Percentiles rank a stretch among this genome's conserved stretches.
These are phyloP conservation scores for Achaetomium macrosporum DNA, from an alignment of 2,329 filamentous ascomycete genomes.

Conservation along the genomic window DNA sequence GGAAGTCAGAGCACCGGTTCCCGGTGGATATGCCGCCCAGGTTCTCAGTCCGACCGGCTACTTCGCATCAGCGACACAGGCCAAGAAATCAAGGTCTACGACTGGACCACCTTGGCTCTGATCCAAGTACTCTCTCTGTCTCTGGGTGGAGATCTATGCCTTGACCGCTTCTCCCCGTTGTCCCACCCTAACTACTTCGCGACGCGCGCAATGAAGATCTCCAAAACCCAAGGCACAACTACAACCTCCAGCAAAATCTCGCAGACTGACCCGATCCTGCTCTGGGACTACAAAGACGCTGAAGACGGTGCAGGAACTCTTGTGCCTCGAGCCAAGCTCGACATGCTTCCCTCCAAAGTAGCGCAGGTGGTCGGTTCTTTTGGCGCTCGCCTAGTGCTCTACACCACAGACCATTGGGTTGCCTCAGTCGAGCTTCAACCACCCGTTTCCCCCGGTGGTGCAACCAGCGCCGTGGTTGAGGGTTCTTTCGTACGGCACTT, in stretches of 20 bases:
- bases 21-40: neutral
- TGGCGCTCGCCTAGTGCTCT: constrained; percentile 43
- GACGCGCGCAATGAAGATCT: neutral
- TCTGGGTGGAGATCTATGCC: neutral
- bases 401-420: constrained; percentile 52
- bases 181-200: neutral
- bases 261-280: neutral
- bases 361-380: neutral
- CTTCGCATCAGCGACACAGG: neutral
- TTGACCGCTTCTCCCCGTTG: neutral
- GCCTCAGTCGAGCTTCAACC: constrained; percentile 9
- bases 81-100: neutral
- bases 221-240: neutral
- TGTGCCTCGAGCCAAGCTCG: neutral
- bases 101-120: neutral
- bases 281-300: neutral
- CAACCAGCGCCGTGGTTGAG: neutral
- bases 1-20: neutral
- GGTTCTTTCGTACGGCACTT: constrained; percentile 19
- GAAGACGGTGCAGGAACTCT: neutral
- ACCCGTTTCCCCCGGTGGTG: neutral
- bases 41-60: neutral
- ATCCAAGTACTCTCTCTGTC: neutral
- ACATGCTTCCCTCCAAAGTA: neutral
- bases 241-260: neutral